Conservation (phyloP, 495 filamentous ascomycete genomes). For the Penicillium cinerascens region DNA sequence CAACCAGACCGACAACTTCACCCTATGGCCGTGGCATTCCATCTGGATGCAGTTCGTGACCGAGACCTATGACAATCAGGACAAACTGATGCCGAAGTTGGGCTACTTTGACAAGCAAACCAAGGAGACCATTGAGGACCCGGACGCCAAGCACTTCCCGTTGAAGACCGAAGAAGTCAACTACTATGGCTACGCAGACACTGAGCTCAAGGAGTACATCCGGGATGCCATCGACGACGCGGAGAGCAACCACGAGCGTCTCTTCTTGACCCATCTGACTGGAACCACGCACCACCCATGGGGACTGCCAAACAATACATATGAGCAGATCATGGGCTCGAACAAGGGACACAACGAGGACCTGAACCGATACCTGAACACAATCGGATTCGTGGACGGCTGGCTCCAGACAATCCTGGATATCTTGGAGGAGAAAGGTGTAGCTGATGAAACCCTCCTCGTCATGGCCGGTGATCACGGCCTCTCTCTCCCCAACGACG, state of each 20-base stretch:
- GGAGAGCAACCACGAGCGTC: constrained; percentile 37
- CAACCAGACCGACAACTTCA: constrained; percentile 25
- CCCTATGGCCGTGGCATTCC: constrained; percentile 41
- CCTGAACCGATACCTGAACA: constrained; percentile 40
- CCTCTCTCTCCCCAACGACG: constrained; percentile 32
- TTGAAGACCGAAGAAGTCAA: constrained; percentile 40
- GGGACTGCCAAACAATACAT: constrained; percentile 32
- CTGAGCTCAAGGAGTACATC: constrained; percentile 43
- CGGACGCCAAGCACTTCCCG: constrained; percentile 35
- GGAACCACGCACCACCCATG: constrained; percentile 50
- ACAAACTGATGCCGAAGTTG: constrained; percentile 36
- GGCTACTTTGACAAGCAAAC: constrained; percentile 40
- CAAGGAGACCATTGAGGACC: constrained; percentile 38
- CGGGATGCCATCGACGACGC: constrained; percentile 45
- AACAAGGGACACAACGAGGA: constrained; percentile 13
- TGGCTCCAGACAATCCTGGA: constrained; percentile 39
- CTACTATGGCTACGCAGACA: constrained; percentile 50
- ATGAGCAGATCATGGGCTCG: constrained; percentile 15
- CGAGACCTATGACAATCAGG: constrained; percentile 44
- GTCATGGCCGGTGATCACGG: constrained; percentile 47
- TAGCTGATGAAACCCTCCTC: constrained; percentile 42
- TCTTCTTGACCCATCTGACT: constrained; percentile 49
- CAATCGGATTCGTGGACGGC: constrained; percentile 38
- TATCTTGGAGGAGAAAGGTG: constrained; percentile 36
- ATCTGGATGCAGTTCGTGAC: constrained; percentile 50